phyloP scores from a whole-genome alignment of 139 green algal genomes.

The Gonium pectorale region DNA sequence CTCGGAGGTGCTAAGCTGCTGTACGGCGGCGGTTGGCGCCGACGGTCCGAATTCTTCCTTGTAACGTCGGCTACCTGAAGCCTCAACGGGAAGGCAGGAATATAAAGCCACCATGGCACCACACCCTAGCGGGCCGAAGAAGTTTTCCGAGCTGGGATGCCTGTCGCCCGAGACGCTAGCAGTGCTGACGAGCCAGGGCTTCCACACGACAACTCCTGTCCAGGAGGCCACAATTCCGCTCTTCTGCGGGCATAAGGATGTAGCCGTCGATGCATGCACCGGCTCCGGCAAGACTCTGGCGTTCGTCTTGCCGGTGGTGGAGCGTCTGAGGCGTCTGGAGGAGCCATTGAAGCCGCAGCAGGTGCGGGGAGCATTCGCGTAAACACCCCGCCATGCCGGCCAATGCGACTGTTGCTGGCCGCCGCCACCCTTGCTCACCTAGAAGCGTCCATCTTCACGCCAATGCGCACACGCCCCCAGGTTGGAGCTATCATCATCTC shows the following conservation, averaged over 20 bases:
- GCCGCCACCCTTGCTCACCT: too few species aligned
- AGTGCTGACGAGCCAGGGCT: slow-evolving; percentile 71
- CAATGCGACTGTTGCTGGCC: too few species aligned
- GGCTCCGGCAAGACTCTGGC: slow-evolving; percentile 98
- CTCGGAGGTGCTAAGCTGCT: too few species aligned
- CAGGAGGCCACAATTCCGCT: slow-evolving; percentile 95
- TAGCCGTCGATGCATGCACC: slow-evolving; percentile 95
- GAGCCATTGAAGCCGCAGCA: slow-evolving; percentile 80
- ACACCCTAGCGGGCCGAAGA: slow-evolving; percentile 7
- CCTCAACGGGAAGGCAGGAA: too few species aligned
- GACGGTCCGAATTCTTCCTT: too few species aligned
- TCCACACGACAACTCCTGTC: slow-evolving; percentile 88
- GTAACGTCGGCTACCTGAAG: too few species aligned
- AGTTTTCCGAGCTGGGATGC: slow-evolving; percentile 45
- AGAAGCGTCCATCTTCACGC: too few species aligned
- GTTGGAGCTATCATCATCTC: slow-evolving; percentile 93
- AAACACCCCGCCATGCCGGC: too few species aligned
- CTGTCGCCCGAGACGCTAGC: slow-evolving; percentile 68
- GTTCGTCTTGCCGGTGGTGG: slow-evolving; percentile 94
- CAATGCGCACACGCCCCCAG: too few species aligned
- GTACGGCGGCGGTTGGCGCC: too few species aligned
- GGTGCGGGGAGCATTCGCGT: slow-evolving; percentile 54
- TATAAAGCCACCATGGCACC: slow-evolving; percentile 7
- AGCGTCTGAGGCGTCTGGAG: slow-evolving; percentile 84
- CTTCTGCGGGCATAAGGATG: slow-evolving; percentile 95